phyloP scores from a whole-genome alignment of 805 yeast species.

The Ogataea pilisensis region DNA sequence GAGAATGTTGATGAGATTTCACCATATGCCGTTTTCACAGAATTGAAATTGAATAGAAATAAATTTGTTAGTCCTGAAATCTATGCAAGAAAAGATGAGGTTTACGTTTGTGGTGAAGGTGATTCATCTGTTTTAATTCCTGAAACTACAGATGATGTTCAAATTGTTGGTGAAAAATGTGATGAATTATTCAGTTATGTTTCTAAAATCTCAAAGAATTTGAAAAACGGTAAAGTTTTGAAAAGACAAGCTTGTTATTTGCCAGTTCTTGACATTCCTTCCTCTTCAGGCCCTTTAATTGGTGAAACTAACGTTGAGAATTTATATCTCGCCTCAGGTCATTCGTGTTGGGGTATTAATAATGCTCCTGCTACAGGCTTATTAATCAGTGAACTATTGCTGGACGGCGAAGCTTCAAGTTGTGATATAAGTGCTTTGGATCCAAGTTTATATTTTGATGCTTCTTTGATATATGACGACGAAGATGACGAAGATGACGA shows the following conservation, averaged over 20 bases:
- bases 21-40: slow-evolving; percentile 93
- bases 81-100: slow-evolving; percentile 93
- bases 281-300: slow-evolving; percentile 86
- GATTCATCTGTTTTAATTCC: slow-evolving; percentile 88
- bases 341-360: slow-evolving; percentile 98
- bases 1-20: slow-evolving; percentile 65
- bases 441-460: slow-evolving; percentile 85
- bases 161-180: slow-evolving; percentile 81
- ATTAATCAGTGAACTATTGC: slow-evolving; percentile 76
- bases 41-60: slow-evolving; percentile 63
- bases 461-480: slow-evolving; percentile 38
- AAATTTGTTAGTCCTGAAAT: slow-evolving; percentile 87
- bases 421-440: slow-evolving; percentile 81
- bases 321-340: slow-evolving; percentile 83
- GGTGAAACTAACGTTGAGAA: slow-evolving; percentile 89
- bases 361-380: slow-evolving; percentile 98
- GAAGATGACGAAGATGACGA: slow-evolving; percentile 28
- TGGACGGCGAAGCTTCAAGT: slow-evolving; percentile 76
- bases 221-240: slow-evolving; percentile 69
- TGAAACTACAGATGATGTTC: slow-evolving; percentile 90
- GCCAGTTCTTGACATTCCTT: slow-evolving; percentile 91
- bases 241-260: slow-evolving; percentile 92
- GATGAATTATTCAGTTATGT: slow-evolving; percentile 82
- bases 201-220: slow-evolving; percentile 64
- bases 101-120: slow-evolving; percentile 96